Evolutionary conservation across 2,329 filamentous ascomycete genomes (phyloP).

Genomic region (Trichophyton simii): DNA sequence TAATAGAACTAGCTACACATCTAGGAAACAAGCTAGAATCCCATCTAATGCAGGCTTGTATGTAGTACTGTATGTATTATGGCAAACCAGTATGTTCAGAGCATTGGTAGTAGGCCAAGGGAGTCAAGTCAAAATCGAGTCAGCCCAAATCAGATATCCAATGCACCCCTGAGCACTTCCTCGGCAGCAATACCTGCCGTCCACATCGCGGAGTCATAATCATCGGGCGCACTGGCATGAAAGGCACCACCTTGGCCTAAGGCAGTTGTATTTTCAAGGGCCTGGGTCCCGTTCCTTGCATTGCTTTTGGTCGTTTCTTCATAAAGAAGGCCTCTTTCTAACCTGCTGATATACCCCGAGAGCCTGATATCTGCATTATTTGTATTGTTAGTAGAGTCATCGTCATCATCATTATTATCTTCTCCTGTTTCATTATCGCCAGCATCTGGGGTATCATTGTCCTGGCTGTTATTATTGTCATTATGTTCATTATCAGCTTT

Average conservation of each 20-base stretch:
- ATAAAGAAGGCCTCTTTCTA: constrained; percentile 18
- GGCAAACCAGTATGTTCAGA: not conserved
- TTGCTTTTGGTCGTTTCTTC: constrained; percentile 8
- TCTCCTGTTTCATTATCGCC: constrained; percentile 4
- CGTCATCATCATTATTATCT: not conserved
- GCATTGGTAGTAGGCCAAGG: not conserved
- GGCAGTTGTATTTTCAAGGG: not conserved
- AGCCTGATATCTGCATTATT: constrained; percentile 12
- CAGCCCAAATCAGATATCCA: constrained; percentile 3
- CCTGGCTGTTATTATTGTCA: not conserved
- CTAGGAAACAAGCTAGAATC: not conserved
- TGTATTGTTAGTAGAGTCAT: not conserved
- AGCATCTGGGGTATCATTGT: not conserved
- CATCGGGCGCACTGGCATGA: constrained; percentile 4
- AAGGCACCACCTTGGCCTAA: not conserved
- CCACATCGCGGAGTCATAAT: constrained; percentile 14
- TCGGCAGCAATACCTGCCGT: constrained; percentile 13
- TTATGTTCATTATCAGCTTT: constrained; percentile 9
- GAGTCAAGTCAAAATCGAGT: too few relatives aligned
- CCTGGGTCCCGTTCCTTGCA: not conserved
- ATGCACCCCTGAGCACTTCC: constrained; percentile 10
- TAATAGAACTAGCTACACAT: not conserved
- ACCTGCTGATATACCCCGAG: constrained; percentile 16
- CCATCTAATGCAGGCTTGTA: not conserved
- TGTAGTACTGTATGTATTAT: not conserved